Evolutionary conservation across 176 grass and related monocot genomes (phyloP).

Genomic region (Oryza glaberrima): DNA sequence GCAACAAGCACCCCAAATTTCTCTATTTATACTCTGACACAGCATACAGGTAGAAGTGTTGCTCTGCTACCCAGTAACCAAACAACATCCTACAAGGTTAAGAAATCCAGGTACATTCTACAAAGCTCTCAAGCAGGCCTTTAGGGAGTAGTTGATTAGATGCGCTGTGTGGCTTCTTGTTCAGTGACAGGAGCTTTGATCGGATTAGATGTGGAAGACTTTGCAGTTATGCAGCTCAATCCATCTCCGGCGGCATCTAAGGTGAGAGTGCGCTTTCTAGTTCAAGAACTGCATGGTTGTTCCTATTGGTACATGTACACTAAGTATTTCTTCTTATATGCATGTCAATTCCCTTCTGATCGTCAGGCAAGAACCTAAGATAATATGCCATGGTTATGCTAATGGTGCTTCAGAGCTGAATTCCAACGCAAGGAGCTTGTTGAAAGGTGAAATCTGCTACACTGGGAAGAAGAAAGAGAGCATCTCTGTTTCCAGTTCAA

Average conservation of each 20-base stretch:
- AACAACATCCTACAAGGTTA: background rate
- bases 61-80: background rate
- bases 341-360: background rate
- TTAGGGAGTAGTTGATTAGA: conserved; percentile 7
- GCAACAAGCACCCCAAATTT: no score
- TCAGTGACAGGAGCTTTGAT: background rate
- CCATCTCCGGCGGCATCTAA: conserved; percentile 24
- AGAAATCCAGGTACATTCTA: background rate
- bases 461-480: conserved; percentile 33
- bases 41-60: no score
- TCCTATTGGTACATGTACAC: background rate
- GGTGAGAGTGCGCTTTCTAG: conserved; percentile 25
- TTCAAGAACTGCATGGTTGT: background rate
- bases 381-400: background rate
- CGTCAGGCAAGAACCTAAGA: background rate
- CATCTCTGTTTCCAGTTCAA: conserved; percentile 14
- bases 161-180: background rate
- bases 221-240: conserved; percentile 31
- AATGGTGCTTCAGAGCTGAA: conserved; percentile 7
- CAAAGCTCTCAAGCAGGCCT: background rate
- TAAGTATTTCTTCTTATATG: background rate
- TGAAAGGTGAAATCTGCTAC: conserved; percentile 17
- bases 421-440: background rate
- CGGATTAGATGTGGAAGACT: conserved; percentile 41
- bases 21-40: no score